Evolutionary conservation across 2,329 filamentous ascomycete species (phyloP).

Genomic region (Ophiostoma sp.): DNA sequence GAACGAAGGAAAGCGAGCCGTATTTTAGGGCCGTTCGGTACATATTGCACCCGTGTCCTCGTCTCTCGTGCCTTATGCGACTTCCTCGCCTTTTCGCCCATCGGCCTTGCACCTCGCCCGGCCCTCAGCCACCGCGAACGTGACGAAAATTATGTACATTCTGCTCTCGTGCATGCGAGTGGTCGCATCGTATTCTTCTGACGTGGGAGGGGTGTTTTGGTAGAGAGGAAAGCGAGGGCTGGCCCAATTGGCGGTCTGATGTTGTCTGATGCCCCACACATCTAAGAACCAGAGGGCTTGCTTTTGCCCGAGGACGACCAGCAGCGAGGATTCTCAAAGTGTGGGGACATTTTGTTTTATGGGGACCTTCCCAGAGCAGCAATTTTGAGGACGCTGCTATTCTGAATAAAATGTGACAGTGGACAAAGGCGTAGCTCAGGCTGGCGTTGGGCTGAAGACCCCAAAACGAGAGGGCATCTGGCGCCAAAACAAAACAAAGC

Average conservation of each 20-base stretch:
- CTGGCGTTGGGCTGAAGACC: conserved; percentile 8
- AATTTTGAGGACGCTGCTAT: background rate
- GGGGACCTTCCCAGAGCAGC: conserved; percentile 9
- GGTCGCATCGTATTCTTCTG: background rate
- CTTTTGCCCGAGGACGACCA: background rate
- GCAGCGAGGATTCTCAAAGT: background rate
- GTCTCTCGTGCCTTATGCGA: no score
- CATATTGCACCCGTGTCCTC: background rate
- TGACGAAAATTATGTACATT: background rate
- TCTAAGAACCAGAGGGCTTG: background rate
- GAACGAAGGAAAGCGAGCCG: background rate
- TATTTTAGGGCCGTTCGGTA: background rate
- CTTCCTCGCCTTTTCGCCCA: background rate
- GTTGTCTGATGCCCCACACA: background rate
- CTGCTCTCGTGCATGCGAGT: background rate
- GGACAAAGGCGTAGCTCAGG: background rate
- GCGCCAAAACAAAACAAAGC: conserved; percentile 11
- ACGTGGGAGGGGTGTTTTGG: background rate
- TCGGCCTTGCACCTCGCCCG: background rate
- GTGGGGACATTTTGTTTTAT: background rate
- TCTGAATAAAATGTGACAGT: background rate
- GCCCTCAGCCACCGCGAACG: background rate
- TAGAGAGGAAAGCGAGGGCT: background rate
- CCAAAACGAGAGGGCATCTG: background rate
- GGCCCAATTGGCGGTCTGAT: background rate